Evolutionary conservation across 192 early-diverging fungal genomes (phyloP).

Genomic region (Umbelopsis vinacea): DNA sequence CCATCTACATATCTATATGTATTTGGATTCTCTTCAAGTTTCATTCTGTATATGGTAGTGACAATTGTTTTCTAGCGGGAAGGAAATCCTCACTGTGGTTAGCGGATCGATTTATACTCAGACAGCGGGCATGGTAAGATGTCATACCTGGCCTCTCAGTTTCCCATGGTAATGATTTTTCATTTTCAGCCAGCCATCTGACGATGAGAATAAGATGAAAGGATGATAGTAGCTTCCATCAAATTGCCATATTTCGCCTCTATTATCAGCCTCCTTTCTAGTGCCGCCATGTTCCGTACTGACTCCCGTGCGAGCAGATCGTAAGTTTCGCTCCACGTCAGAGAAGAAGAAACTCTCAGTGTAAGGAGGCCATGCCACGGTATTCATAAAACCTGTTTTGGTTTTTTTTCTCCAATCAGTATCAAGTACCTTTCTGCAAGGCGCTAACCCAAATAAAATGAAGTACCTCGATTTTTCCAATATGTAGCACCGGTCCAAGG

Average conservation of each 20-base stretch:
- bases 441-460: too few relatives aligned
- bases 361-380: background rate
- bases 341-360: background rate
- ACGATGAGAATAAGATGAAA: background rate
- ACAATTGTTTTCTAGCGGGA: background rate
- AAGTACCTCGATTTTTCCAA: slow-evolving; percentile 8
- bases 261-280: background rate
- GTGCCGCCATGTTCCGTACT: background rate
- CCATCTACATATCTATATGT: slow-evolving; percentile 31
- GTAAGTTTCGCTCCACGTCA: background rate
- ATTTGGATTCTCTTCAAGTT: slow-evolving; percentile 16
- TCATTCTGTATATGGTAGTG: slow-evolving; percentile 27
- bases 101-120: too few relatives aligned
- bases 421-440: background rate
- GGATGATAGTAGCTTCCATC: slow-evolving; percentile 8
- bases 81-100: background rate
- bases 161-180: slow-evolving; percentile 19
- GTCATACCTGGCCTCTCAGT: background rate
- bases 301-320: background rate
- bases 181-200: slow-evolving; percentile 27
- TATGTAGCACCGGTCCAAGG: background rate
- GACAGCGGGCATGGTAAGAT: too few relatives aligned
- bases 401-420: too few relatives aligned
- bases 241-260: background rate
- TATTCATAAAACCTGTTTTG: background rate